Evolutionary conservation across 305 asterid genomes (phyloP).

Genomic region (Fraxinus paxiana): DNA sequence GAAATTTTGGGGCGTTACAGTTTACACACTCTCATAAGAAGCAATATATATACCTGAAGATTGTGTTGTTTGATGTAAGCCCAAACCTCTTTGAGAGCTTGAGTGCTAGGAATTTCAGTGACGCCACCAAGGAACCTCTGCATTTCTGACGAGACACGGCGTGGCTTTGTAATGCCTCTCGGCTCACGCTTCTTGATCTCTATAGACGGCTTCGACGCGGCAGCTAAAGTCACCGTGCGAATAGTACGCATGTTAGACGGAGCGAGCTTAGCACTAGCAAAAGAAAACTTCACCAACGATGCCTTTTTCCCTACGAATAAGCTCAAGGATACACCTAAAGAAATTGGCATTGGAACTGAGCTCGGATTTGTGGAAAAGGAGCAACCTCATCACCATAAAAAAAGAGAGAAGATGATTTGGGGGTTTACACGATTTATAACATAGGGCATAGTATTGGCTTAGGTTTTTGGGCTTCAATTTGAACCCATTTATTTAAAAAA

Average conservation of each 20-base stretch:
- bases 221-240: slow-evolving; percentile 34
- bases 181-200: slow-evolving; percentile 73
- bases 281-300: slow-evolving; percentile 32
- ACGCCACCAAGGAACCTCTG: slow-evolving; percentile 78
- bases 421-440: no score
- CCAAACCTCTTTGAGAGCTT: slow-evolving; percentile 75
- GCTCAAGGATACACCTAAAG: slow-evolving; percentile 38
- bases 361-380: not conserved
- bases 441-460: no score
- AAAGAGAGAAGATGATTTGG: no score
- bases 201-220: slow-evolving; percentile 56
- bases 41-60: slow-evolving; percentile 59
- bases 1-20: no score
- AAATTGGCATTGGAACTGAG: slow-evolving; percentile 46
- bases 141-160: slow-evolving; percentile 76
- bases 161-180: slow-evolving; percentile 80
- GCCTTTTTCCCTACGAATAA: slow-evolving; percentile 36
- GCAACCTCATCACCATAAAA: no score
- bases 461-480: no score
- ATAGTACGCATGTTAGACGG: slow-evolving; percentile 35
- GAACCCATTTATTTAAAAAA: no score
- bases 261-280: slow-evolving; percentile 16
- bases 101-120: slow-evolving; percentile 72
- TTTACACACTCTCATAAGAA: slow-evolving; percentile 5
- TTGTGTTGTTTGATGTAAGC: slow-evolving; percentile 62